phyloP scores from a whole-genome alignment of 2,329 filamentous ascomycete genomes.

The Sclerotiophoma versabilis region DNA sequence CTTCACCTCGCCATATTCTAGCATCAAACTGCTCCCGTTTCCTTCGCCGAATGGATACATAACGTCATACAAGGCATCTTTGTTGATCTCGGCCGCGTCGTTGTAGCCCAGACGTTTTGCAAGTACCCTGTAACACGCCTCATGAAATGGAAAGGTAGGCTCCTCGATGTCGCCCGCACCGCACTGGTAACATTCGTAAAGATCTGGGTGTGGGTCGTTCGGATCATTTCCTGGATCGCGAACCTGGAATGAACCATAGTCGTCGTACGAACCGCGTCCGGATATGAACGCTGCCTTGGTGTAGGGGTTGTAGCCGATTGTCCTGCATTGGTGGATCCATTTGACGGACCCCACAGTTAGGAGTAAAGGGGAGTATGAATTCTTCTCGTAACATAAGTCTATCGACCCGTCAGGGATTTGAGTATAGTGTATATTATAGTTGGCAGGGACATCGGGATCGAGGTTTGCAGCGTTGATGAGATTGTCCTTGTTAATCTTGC shows the following conservation, averaged over 20 bases:
- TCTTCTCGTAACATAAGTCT: constrained; percentile 4
- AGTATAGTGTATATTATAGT: too few species aligned
- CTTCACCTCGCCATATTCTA: constrained; percentile 23
- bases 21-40: not conserved
- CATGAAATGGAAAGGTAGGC: constrained; percentile 27
- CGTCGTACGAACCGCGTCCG: constrained; percentile 18
- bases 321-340: constrained; percentile 22
- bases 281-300: constrained; percentile 24
- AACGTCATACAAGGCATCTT: constrained; percentile 20
- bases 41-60: constrained; percentile 5
- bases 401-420: too few species aligned
- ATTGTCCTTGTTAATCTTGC: too few species aligned
- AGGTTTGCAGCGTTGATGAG: too few species aligned
- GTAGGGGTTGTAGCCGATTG: constrained; percentile 23
- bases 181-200: constrained; percentile 10
- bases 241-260: constrained; percentile 15
- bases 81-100: constrained; percentile 12
- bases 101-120: constrained; percentile 18
- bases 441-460: too few species aligned
- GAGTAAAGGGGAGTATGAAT: constrained; percentile 23
- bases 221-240: constrained; percentile 16
- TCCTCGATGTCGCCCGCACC: constrained; percentile 2
- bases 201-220: constrained; percentile 5
- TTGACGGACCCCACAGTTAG: constrained; percentile 13
- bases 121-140: constrained; percentile 27